A percentile compares a stretch with the other conserved stretches of the same genome.
phyloP scores from a whole-genome alignment of 495 filamentous ascomycete genomes.

The Aspergillus funiculosus region DNA sequence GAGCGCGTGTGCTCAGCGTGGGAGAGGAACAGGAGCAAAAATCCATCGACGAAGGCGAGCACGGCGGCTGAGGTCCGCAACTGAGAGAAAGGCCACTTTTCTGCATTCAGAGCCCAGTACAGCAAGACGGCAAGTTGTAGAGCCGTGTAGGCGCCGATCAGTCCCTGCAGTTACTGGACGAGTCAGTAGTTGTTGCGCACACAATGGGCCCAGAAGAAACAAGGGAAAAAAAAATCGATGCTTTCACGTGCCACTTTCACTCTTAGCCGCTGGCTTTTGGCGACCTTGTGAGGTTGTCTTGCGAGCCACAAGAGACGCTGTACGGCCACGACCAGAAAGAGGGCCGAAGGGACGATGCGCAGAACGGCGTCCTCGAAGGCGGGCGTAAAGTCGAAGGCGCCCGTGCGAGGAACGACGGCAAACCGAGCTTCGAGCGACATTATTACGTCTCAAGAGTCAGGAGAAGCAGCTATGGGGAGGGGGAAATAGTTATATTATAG shows the following conservation, averaged over 20 bases:
- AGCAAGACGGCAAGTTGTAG: slow-evolving; percentile 1
- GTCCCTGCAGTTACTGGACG: slow-evolving; percentile 1
- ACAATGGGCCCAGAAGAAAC: no score
- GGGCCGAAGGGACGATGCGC: background rate
- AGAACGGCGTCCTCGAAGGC: background rate
- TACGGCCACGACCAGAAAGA: background rate
- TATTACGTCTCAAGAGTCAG: background rate
- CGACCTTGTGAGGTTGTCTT: slow-evolving; percentile 1
- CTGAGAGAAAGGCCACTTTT: background rate
- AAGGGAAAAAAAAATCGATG: background rate
- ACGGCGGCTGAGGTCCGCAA: background rate
- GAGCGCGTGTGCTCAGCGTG: slow-evolving; percentile 19
- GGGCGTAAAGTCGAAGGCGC: slow-evolving; percentile 1
- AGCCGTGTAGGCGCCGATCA: slow-evolving; percentile 2
- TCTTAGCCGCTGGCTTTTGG: background rate
- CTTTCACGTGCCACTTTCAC: background rate
- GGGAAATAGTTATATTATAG: no score
- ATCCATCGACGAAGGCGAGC: background rate
- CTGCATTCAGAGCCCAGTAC: background rate
- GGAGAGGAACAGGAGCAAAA: slow-evolving; percentile 3
- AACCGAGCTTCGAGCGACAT: background rate
- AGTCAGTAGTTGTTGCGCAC: no score
- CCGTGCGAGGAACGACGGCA: background rate
- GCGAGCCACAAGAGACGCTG: background rate
- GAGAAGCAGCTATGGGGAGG: no score